Evolutionary conservation across 2,329 filamentous ascomycete genomes (phyloP).

Genomic region (Fulvia fulva): DNA sequence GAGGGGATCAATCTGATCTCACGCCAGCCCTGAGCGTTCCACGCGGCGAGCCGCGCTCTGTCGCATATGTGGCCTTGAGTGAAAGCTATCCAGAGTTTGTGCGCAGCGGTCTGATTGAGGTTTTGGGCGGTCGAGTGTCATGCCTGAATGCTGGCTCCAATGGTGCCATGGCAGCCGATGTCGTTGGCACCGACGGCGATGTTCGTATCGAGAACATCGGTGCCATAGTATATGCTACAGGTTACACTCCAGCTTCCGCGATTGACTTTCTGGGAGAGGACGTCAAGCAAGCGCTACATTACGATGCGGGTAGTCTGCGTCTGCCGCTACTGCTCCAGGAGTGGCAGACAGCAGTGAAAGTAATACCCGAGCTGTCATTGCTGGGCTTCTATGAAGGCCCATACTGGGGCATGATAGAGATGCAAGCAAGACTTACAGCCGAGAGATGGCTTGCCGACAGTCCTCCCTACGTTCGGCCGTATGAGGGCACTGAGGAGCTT

Average conservation of each 20-base stretch:
- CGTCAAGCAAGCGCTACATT: conserved; percentile 55
- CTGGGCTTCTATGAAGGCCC: conserved; percentile 81
- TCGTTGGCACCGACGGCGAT: conserved; percentile 3
- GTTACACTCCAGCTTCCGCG: conserved; percentile 63
- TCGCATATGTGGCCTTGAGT: conserved; percentile 58
- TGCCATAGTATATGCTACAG: conserved; percentile 70
- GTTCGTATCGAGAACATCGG: conserved; percentile 53
- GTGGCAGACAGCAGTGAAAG: conserved; percentile 41
- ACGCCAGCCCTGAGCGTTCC: conserved; percentile 22
- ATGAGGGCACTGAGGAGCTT: conserved; percentile 45
- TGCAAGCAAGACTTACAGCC: conserved; percentile 70
- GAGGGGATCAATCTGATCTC: conserved; percentile 42
- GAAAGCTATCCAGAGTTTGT: conserved; percentile 73
- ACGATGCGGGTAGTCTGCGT: conserved; percentile 51
- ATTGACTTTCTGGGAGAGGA: conserved; percentile 60
- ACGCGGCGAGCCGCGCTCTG: conserved; percentile 13
- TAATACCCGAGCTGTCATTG: conserved; percentile 65
- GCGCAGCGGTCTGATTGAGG: conserved; percentile 52
- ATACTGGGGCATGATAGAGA: conserved; percentile 84
- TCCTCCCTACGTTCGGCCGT: conserved; percentile 5
- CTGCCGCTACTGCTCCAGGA: conserved; percentile 64
- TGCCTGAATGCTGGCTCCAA: conserved; percentile 16
- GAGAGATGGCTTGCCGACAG: conserved; percentile 54
- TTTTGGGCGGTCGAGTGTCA: conserved; percentile 36
- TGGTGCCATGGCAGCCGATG: conserved; percentile 7